Conservation (phyloP, 2,329 filamentous ascomycete species). For the Monascus ruber region DNA sequence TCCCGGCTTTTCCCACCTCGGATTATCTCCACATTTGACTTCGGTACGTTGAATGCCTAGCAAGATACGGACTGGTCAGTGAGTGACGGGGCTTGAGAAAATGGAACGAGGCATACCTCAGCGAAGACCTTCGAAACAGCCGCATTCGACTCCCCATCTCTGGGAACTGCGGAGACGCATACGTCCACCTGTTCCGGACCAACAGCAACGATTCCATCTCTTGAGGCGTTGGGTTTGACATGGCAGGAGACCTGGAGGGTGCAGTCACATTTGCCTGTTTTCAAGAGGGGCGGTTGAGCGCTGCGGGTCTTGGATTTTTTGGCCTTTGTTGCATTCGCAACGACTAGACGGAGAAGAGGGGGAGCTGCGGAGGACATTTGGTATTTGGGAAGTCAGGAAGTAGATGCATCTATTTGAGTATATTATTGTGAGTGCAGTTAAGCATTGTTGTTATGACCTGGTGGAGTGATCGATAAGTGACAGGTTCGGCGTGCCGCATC, state of each 20-base stretch:
- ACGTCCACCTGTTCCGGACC: conserved; percentile 49
- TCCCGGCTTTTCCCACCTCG: conserved; percentile 54
- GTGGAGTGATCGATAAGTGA: too few relatives aligned
- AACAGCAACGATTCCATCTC: conserved; percentile 50
- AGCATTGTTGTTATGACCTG: too few relatives aligned
- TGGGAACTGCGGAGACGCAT: conserved; percentile 53
- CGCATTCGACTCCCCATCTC: conserved; percentile 58
- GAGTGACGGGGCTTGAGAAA: not conserved
- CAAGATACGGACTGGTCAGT: not conserved
- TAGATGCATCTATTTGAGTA: too few relatives aligned
- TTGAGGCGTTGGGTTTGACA: conserved; percentile 55
- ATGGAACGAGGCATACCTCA: conserved; percentile 31
- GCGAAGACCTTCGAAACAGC: conserved; percentile 54
- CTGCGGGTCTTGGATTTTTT: not conserved
- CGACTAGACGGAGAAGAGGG: not conserved
- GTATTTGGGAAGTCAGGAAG: too few relatives aligned
- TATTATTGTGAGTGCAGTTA: too few relatives aligned
- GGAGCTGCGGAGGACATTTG: not conserved
- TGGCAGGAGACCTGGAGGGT: conserved; percentile 52
- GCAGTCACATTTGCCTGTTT: conserved; percentile 6
- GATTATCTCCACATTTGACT: conserved; percentile 51
- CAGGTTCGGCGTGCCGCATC: too few relatives aligned
- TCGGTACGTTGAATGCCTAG: conserved; percentile 49
- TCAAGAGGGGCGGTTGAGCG: not conserved
- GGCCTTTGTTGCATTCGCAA: not conserved